Evolutionary conservation across 768 basidiomycete genomes (phyloP).

Genomic region (Tubosaeta brunneosetosa): DNA sequence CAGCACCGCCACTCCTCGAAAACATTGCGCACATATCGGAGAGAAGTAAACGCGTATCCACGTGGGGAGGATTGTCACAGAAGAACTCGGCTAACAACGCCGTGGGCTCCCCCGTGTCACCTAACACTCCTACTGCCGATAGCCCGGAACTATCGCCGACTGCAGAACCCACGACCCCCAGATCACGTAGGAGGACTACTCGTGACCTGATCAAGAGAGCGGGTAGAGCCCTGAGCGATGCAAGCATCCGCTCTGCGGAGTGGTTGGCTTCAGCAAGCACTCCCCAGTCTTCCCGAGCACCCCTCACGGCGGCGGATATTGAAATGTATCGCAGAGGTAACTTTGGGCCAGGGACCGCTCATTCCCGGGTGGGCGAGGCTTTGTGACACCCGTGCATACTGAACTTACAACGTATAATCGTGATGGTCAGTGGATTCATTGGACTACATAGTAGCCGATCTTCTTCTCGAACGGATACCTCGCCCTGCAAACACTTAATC

Average conservation of each 20-base stretch:
- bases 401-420: slow-evolving; percentile 25
- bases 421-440: slow-evolving; percentile 22
- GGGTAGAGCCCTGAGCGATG: slow-evolving; percentile 22
- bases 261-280: slow-evolving; percentile 26
- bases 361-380: background rate
- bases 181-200: slow-evolving; percentile 11
- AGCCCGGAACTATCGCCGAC: background rate
- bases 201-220: slow-evolving; percentile 17
- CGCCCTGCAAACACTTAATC: background rate
- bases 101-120: slow-evolving; percentile 1
- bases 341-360: slow-evolving; percentile 3
- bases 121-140: slow-evolving; percentile 7
- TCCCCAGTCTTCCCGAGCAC: slow-evolving; percentile 3
- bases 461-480: background rate
- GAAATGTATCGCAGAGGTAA: slow-evolving; percentile 25
- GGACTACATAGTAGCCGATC: background rate
- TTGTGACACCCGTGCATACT: background rate
- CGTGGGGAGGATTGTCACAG: slow-evolving; percentile 25
- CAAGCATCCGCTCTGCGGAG: slow-evolving; percentile 29
- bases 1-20: slow-evolving; percentile 26
- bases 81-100: background rate
- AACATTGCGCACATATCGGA: slow-evolving; percentile 9
- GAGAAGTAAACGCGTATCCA: slow-evolving; percentile 7
- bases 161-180: slow-evolving; percentile 6
- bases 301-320: slow-evolving; percentile 19